phyloP scores from a whole-genome alignment of 2,329 filamentous ascomycete genomes.

The Onygenales sp. region DNA sequence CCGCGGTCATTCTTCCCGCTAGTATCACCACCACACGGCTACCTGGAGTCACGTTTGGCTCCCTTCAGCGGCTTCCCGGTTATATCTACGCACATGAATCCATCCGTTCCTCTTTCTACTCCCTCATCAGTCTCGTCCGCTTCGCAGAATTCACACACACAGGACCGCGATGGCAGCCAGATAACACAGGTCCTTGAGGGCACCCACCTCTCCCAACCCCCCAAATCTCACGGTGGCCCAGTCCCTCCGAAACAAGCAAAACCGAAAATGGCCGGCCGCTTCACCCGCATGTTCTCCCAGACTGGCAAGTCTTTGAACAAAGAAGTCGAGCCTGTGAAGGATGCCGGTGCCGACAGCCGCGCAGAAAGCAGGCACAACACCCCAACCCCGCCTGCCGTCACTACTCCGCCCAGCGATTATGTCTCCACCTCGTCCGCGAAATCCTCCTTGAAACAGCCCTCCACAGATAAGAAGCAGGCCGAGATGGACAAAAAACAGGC shows the following conservation, averaged over 20 bases:
- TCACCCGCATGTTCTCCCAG: conserved; percentile 39
- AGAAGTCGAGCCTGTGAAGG: conserved; percentile 23
- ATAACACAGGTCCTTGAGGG: conserved; percentile 36
- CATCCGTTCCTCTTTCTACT: conserved; percentile 31
- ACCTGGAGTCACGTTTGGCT: conserved; percentile 17
- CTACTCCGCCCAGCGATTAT: not conserved
- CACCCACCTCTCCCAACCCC: conserved; percentile 23
- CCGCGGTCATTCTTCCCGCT: not conserved
- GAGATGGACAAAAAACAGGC: conserved; percentile 13
- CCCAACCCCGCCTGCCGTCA: not conserved
- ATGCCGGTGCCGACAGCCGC: conserved; percentile 28
- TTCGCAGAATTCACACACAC: conserved; percentile 30
- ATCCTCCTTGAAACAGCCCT: conserved; percentile 18
- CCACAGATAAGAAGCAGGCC: conserved; percentile 22
- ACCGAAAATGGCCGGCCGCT: conserved; percentile 34
- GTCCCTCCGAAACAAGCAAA: conserved; percentile 27
- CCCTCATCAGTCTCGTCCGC: conserved; percentile 36
- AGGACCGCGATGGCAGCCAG: conserved; percentile 16
- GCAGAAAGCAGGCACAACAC: conserved; percentile 18
- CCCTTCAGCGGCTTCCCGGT: conserved; percentile 15
- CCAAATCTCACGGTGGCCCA: conserved; percentile 22
- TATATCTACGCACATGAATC: conserved; percentile 30
- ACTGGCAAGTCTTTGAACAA: conserved; percentile 27
- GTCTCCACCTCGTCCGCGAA: conserved; percentile 15
- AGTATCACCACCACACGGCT: not conserved